Conservation (phyloP, 2,329 filamentous ascomycete species). For the Talaromyces marneffei region DNA sequence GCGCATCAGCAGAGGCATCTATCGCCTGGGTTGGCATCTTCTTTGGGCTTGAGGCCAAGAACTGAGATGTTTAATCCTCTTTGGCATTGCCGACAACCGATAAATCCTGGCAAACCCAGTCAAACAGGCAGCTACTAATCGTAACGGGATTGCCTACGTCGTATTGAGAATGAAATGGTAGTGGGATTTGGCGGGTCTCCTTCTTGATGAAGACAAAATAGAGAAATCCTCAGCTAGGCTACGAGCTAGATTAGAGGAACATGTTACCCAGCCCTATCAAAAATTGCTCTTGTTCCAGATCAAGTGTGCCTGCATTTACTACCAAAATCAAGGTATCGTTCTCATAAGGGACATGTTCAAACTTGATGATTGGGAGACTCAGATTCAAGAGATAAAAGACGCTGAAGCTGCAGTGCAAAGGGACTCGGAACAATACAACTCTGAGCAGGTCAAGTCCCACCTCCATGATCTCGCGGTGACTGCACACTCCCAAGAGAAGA, state of each 20-base stretch:
- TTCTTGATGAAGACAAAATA: background rate
- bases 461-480: background rate
- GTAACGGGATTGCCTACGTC: background rate
- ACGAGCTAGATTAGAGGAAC: background rate
- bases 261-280: background rate
- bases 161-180: conserved; percentile 2
- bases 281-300: conserved; percentile 5
- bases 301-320: background rate
- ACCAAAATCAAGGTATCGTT: background rate
- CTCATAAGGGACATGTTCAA: conserved; percentile 5
- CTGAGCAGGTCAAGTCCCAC: background rate
- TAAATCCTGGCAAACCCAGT: background rate
- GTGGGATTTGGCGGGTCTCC: background rate
- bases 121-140: background rate
- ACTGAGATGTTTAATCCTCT: background rate
- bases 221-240: background rate
- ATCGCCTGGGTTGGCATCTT: background rate
- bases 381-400: background rate
- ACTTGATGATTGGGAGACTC: background rate
- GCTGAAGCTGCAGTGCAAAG: background rate
- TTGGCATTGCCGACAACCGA: background rate
- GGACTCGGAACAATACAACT: background rate
- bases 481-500: background rate
- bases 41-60: background rate
- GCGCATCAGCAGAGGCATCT: background rate